These are phyloP conservation scores for Aureobasidium pullulans DNA, from an alignment of 2,329 filamentous ascomycete genomes.

Conservation along the genomic window DNA sequence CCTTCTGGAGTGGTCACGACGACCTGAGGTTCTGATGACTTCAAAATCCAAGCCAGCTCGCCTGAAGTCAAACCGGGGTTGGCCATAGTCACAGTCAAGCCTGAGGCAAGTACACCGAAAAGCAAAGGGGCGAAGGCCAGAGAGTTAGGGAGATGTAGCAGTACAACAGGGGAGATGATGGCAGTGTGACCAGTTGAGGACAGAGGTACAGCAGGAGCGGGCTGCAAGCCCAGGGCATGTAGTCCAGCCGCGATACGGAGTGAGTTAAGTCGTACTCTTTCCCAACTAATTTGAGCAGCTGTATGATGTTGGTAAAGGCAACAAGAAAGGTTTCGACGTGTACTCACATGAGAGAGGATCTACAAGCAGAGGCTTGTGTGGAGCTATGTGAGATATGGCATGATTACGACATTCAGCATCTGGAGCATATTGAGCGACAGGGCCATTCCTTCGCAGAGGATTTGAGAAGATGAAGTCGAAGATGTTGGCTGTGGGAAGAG, in stretches of 20 bases:
- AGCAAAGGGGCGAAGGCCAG: constrained; percentile 12
- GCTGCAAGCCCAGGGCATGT: not conserved
- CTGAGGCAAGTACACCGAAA: constrained; percentile 10
- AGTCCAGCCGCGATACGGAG: constrained; percentile 11
- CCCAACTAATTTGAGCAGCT: constrained; percentile 13
- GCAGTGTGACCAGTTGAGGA: not conserved
- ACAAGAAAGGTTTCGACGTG: not conserved
- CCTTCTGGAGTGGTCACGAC: constrained; percentile 12
- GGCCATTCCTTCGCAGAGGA: constrained; percentile 3
- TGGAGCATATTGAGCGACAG: constrained; percentile 9
- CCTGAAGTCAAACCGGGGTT: constrained; percentile 11
- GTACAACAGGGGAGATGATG: constrained; percentile 11
- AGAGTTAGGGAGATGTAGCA: constrained; percentile 10
- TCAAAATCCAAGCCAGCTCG: constrained; percentile 9
- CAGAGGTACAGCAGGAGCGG: not conserved
- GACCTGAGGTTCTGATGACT: not conserved
- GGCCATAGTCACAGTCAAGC: constrained; percentile 10
- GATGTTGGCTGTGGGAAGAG: constrained; percentile 1
- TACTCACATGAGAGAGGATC: constrained; percentile 7
- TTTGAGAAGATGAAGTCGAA: constrained; percentile 14
- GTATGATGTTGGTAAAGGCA: not conserved
- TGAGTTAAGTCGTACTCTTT: not conserved
- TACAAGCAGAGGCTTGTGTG: constrained; percentile 11
- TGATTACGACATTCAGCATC: not conserved
- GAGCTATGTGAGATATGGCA: constrained; percentile 1